Evolutionary conservation across 495 filamentous ascomycete species (phyloP), one percentile per base, ranked within the genome.

Genomic region (Penicillium mononematosum): DNA sequence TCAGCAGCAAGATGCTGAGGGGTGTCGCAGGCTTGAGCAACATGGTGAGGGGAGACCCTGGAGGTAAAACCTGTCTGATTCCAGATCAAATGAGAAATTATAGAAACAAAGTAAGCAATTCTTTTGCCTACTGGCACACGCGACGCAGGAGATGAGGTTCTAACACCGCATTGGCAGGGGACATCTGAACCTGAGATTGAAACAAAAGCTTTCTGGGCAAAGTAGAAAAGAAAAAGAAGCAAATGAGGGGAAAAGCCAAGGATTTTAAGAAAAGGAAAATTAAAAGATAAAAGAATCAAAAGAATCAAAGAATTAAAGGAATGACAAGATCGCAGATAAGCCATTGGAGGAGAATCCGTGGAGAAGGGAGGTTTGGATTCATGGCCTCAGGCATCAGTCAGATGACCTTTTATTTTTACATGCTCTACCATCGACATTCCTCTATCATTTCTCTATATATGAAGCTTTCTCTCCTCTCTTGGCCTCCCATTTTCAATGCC

Each of bases 21-120:
- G 94, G 93, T 39, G 94, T 98, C 65, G 94, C 94, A 50, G 94
- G 94, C 62, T 93, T 90, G 70, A 98, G 72, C 72, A 88, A 80
- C 70, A 76, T 81, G 70, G 56, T 62, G 66, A 65, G 55, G 60
- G 53, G 49, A 56, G 53, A 61, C 61, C 53, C 56, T 46, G 47
- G 45, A 38, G 38, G 20, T 42, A n/a, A n/a, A 60, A 56, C 47
- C 56, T 42, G 27, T 41, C n/a, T 38, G 24, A 5, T 54, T 25
- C 53, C 27, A 25, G 25, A 8, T 20, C 22, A 44, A 27, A 5
- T 16, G 43, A 24, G n/a, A 36, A 31, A 45, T 17, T 10, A 25
- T 29, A 20, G 11, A 5, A 34, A 32, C 5, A 19, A 39, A 55
- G 39, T 8, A 24, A 55, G 32, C 11, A 34, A 46, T 46, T 27